Evolutionary conservation across 2,329 filamentous ascomycete species (phyloP).

Genomic region (Hirsutella rhossiliensis): DNA sequence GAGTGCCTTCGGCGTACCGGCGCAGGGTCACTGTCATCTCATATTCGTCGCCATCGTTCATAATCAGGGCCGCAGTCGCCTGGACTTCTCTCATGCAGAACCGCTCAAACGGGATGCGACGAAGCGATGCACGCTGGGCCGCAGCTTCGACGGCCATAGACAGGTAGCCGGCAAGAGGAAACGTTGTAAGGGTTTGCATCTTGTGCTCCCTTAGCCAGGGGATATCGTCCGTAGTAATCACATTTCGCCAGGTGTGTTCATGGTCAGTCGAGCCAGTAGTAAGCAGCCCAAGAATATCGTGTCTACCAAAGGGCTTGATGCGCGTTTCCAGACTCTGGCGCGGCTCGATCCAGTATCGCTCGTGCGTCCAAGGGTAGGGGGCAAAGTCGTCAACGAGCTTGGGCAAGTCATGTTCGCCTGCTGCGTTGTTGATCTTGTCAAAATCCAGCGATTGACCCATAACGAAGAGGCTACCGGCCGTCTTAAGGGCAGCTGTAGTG

Average conservation of each 20-base stretch:
- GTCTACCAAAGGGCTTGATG: conserved; percentile 24
- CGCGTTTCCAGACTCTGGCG: conserved; percentile 29
- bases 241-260: conserved; percentile 37
- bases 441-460: conserved; percentile 32
- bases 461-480: conserved; percentile 31
- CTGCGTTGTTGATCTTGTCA: conserved; percentile 29
- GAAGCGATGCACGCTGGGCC: conserved; percentile 18
- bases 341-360: conserved; percentile 35
- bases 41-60: conserved; percentile 12
- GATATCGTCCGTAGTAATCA: conserved; percentile 32
- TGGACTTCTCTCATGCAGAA: conserved; percentile 13
- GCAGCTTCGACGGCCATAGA: conserved; percentile 38
- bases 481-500: conserved; percentile 29
- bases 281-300: conserved; percentile 33
- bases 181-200: conserved; percentile 43
- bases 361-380: conserved; percentile 35
- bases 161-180: conserved; percentile 40
- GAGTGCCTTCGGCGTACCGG: conserved; percentile 15
- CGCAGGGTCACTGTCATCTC: conserved; percentile 14
- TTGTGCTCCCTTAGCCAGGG: conserved; percentile 48
- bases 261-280: conserved; percentile 30
- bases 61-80: conserved; percentile 13
- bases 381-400: conserved; percentile 29
- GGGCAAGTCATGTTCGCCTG: not conserved
- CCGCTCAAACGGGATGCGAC: conserved; percentile 8